Evolutionary conservation across 2,329 filamentous ascomycete genomes (phyloP).

Genomic region (Hortaea sp.): DNA sequence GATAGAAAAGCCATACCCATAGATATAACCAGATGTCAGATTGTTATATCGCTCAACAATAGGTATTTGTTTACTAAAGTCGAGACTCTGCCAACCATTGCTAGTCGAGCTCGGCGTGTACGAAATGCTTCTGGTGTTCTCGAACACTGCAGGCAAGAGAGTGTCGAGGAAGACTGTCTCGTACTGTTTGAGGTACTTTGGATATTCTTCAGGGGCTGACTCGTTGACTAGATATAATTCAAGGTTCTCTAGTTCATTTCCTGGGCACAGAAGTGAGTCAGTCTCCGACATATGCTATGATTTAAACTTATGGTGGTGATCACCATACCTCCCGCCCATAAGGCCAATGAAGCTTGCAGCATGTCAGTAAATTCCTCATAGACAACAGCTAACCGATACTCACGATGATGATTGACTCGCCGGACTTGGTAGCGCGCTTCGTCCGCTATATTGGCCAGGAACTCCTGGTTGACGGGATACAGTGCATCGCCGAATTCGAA

Average conservation of each 20-base stretch:
- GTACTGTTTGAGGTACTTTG: slow-evolving; percentile 41
- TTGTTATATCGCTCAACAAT: slow-evolving; percentile 50
- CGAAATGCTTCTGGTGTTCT: slow-evolving; percentile 49
- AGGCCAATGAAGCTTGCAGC: slow-evolving; percentile 23
- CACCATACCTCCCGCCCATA: slow-evolving; percentile 28
- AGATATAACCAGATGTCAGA: slow-evolving; percentile 41
- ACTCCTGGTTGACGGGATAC: slow-evolving; percentile 45
- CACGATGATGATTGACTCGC: slow-evolving; percentile 50
- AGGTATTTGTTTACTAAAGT: slow-evolving; percentile 37
- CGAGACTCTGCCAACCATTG: slow-evolving; percentile 47
- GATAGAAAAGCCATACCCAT: slow-evolving; percentile 25
- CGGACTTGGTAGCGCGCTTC: slow-evolving; percentile 53
- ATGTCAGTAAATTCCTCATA: too few relatives aligned
- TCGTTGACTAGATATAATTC: slow-evolving; percentile 35
- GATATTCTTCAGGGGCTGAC: slow-evolving; percentile 33
- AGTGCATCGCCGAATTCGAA: slow-evolving; percentile 53
- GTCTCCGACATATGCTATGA: too few relatives aligned
- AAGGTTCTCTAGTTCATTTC: slow-evolving; percentile 50
- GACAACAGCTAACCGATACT: neutral
- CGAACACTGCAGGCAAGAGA: slow-evolving; percentile 47
- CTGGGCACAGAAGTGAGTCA: too few relatives aligned
- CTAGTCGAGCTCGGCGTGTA: slow-evolving; percentile 52
- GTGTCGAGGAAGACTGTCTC: slow-evolving; percentile 48
- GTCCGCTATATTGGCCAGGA: slow-evolving; percentile 45
- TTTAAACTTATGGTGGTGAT: too few relatives aligned